phyloP scores from a whole-genome alignment of 2,329 filamentous ascomycete species.

The Thelonectria olida region DNA sequence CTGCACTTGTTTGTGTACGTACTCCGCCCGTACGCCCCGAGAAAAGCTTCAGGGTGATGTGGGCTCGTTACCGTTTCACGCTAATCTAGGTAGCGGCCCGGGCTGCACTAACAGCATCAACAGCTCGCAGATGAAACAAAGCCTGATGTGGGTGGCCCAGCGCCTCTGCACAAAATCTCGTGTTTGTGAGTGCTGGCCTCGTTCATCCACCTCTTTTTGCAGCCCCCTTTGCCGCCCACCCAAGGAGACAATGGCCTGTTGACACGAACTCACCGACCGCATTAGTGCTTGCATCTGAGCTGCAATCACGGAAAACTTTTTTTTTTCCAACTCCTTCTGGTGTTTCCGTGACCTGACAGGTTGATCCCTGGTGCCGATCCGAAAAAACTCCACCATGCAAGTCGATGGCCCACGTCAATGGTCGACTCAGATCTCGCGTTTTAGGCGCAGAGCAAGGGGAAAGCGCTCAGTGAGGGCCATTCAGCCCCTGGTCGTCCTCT shows the following conservation, averaged over 20 bases:
- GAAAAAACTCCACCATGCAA: constrained; percentile 21
- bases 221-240: not conserved
- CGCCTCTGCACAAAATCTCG: not conserved
- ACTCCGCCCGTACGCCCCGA: not conserved
- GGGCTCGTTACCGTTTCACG: constrained; percentile 34
- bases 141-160: not conserved
- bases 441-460: constrained; percentile 18
- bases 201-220: not conserved
- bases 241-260: not conserved
- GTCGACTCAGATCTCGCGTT: constrained; percentile 27
- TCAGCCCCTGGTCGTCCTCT: constrained; percentile 10
- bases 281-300: not conserved
- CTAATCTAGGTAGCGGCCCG: constrained; percentile 20
- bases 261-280: not conserved
- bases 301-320: not conserved
- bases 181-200: not conserved
- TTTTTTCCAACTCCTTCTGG: constrained; percentile 1
- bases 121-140: constrained; percentile 22
- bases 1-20: not conserved
- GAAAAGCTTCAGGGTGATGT: not conserved
- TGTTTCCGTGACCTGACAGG: constrained; percentile 7
- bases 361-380: constrained; percentile 30
- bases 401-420: constrained; percentile 18
- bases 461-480: constrained; percentile 7
- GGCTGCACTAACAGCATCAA: constrained; percentile 5